These are phyloP conservation scores for Amoebophrya sp. DNA, from an alignment of 169 alveolate species.

Conservation along the genomic window DNA sequence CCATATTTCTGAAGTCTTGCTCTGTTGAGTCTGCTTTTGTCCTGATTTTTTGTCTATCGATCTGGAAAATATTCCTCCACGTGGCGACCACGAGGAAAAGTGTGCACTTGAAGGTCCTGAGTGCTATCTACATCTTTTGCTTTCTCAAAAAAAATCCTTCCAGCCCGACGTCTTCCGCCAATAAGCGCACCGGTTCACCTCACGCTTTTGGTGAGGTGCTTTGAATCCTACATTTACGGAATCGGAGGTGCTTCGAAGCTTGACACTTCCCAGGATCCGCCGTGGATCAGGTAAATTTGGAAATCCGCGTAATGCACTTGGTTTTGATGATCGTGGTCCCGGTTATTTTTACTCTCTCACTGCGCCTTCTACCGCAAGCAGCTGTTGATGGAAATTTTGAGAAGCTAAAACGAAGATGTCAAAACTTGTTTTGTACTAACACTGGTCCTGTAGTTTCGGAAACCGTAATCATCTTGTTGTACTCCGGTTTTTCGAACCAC, in stretches of 20 bases:
- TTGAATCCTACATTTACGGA: background rate
- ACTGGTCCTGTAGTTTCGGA: too few relatives aligned
- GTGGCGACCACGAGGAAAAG: background rate
- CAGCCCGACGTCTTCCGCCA: slow-evolving; percentile 13
- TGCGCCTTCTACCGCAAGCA: too few relatives aligned
- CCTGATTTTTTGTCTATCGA: background rate
- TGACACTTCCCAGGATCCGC: background rate
- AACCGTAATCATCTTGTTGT: too few relatives aligned
- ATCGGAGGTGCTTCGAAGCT: background rate
- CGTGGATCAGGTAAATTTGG: too few relatives aligned
- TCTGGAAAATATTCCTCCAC: background rate
- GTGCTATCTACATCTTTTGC: background rate
- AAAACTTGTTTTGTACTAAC: too few relatives aligned
- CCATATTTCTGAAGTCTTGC: too few relatives aligned
- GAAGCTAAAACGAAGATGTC: too few relatives aligned
- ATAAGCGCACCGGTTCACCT: background rate
- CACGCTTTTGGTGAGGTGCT: background rate
- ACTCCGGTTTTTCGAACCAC: background rate
- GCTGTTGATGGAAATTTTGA: too few relatives aligned
- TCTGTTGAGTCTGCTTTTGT: background rate
- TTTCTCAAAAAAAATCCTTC: background rate
- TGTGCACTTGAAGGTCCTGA: background rate
- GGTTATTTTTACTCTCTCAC: too few relatives aligned
- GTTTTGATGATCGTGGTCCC: too few relatives aligned
- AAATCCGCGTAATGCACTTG: too few relatives aligned